Percentiles rank a stretch among this genome's conserved stretches.
These are phyloP conservation scores for Porpolomopsis calyptriformis DNA, from an alignment of 768 basidiomycete genomes.

Conservation along the genomic window DNA sequence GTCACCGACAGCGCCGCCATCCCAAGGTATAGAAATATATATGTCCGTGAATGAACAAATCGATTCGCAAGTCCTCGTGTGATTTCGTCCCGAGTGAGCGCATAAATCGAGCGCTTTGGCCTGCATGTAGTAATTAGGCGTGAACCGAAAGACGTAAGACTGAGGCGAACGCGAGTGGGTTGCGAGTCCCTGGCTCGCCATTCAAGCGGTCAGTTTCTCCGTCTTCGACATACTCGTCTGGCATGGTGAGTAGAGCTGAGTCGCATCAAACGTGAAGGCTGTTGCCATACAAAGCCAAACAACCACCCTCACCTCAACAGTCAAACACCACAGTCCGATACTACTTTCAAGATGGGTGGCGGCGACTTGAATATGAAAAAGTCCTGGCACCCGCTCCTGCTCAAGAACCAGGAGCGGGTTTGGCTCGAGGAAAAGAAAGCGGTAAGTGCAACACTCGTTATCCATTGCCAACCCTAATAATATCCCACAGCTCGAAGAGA, in stretches of 20 bases:
- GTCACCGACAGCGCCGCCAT: constrained; percentile 84
- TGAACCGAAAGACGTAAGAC: constrained; percentile 3
- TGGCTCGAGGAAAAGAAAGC: constrained; percentile 98
- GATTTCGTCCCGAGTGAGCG: constrained; percentile 74
- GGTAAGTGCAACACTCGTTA: constrained; percentile 34
- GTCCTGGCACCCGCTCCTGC: constrained; percentile 97
- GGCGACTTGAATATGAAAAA: constrained; percentile 99
- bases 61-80: constrained; percentile 79
- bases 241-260: background rate
- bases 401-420: constrained; percentile 98
- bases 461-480: constrained; percentile 9
- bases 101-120: constrained; percentile 72
- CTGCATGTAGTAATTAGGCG: constrained; percentile 24
- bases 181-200: constrained; percentile 17
- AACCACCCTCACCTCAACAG: background rate
- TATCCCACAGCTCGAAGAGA: constrained; percentile 78
- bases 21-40: constrained; percentile 78
- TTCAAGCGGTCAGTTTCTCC: constrained; percentile 29
- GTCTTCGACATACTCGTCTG: constrained; percentile 24
- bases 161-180: no score
- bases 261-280: constrained; percentile 3
- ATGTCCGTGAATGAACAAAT: constrained; percentile 79
- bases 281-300: constrained; percentile 11
- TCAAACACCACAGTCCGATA: constrained; percentile 9
- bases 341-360: constrained; percentile 80